phyloP scores from a whole-genome alignment of 108 stramenopile species.

The Skeletonema grethae region DNA sequence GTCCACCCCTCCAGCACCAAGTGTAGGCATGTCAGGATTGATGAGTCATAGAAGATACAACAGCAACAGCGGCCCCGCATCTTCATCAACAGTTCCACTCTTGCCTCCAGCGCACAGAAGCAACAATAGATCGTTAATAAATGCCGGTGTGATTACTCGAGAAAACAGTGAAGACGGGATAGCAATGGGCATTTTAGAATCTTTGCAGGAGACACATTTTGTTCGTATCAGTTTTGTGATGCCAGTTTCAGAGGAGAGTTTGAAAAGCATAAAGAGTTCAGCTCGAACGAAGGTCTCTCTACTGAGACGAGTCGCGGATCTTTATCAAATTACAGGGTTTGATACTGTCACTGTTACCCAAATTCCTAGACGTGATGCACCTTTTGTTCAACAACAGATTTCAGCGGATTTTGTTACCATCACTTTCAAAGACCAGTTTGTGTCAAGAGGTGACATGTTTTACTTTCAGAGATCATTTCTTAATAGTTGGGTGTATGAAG shows the following conservation, averaged over 20 bases:
- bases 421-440: constrained; percentile 92
- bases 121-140: constrained; percentile 1
- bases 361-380: constrained; percentile 53
- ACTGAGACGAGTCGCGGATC: constrained; percentile 76
- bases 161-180: constrained; percentile 9
- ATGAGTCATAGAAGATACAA: constrained; percentile 21
- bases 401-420: constrained; percentile 85
- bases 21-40: neutral
- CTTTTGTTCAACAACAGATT: constrained; percentile 60
- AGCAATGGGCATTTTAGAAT: constrained; percentile 35
- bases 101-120: constrained; percentile 15
- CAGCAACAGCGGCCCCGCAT: constrained; percentile 3
- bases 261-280: constrained; percentile 75
- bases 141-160: neutral
- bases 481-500: constrained; percentile 84
- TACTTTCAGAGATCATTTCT: constrained; percentile 68
- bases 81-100: constrained; percentile 2
- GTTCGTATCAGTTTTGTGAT: constrained; percentile 76
- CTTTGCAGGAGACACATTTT: constrained; percentile 61
- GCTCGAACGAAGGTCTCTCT: constrained; percentile 82
- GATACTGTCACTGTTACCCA: constrained; percentile 86
- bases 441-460: constrained; percentile 84
- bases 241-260: constrained; percentile 70
- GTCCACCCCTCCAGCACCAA: neutral
- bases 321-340: constrained; percentile 79